Evolutionary conservation across 345 rosid genomes (phyloP), one percentile per base, ranked within the genome.

Genomic region (Isatis tinctoria): DNA sequence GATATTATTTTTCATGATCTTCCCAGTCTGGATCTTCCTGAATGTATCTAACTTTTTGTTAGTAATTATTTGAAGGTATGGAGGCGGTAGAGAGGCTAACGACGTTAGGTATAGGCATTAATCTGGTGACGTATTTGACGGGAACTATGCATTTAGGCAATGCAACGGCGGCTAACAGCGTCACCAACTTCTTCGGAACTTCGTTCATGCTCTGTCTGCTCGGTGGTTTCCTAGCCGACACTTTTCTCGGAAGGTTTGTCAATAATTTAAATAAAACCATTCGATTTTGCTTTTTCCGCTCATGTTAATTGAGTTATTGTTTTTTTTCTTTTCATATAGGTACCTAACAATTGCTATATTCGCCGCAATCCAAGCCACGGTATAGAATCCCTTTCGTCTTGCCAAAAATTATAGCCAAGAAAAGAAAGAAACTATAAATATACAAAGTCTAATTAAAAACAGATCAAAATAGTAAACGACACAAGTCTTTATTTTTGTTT

Each of bases 201-300:
- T 88, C 99, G 36, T 95, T 95, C 85, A 88, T 95, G 97, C 87
- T 95, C 43, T 90, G 97, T 72, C 84, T 95, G 62, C 85, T 91
- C 5, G 97, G 99, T 60, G 99, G 99, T 48, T 95, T 95, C 65
- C 41, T 95, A 2, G 99, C 97, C 0, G 99, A 95, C 72, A 87
- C 99, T 45, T 95, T 87, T 73, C 97, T 95, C n/a, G 99, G 99
- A 78, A 86, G 98, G 96, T 90, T 40, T 71, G 76, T 65, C 4
- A 43, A 56, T 30, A 16, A 9, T 52, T 30, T 47, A 20, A 30
- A 13, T 1, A 49, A n/a, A 32, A 4, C 22, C 37, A 64, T 41
- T 59, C 7, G 3, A 9, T 8, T 17, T 13, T 3, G 28, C 22
- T 39, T 4, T 52, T 11, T 2, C 32, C 10, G 39, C 10, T 45